phyloP scores from a whole-genome alignment of 352 stramenopile species.

The Phytophthora sp. region DNA sequence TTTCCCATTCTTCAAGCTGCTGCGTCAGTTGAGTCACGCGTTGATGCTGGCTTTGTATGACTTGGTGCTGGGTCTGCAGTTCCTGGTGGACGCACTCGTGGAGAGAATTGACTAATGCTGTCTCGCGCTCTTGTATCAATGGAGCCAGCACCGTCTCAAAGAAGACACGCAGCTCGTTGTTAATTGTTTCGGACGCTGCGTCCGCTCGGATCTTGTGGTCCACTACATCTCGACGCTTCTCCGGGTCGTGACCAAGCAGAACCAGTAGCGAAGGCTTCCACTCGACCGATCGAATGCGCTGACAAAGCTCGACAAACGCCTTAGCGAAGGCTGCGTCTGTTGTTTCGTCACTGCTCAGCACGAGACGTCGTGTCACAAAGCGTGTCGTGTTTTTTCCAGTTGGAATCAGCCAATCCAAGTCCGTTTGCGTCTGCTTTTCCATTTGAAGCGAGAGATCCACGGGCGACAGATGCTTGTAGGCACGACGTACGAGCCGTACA shows the following conservation, averaged over 20 bases:
- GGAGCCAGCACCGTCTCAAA: slow-evolving; percentile 49
- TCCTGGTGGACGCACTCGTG: slow-evolving; percentile 61
- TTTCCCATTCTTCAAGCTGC: slow-evolving; percentile 42
- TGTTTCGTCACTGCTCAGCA: slow-evolving; percentile 20
- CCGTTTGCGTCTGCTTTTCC: slow-evolving; percentile 28
- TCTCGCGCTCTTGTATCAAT: slow-evolving; percentile 64
- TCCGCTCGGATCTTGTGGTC: slow-evolving; percentile 32
- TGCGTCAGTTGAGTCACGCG: slow-evolving; percentile 24
- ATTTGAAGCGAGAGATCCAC: not conserved
- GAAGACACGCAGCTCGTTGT: slow-evolving; percentile 46
- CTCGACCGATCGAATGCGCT: slow-evolving; percentile 15
- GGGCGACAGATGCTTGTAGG: slow-evolving; percentile 9
- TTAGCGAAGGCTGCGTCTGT: slow-evolving; percentile 14
- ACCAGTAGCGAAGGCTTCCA: slow-evolving; percentile 27
- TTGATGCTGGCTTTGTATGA: slow-evolving; percentile 24
- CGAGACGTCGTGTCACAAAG: slow-evolving; percentile 30
- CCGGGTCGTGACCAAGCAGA: slow-evolving; percentile 23
- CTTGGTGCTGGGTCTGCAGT: slow-evolving; percentile 32
- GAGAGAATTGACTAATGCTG: slow-evolving; percentile 59
- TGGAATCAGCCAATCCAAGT: not conserved
- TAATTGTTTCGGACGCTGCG: slow-evolving; percentile 26
- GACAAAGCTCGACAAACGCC: slow-evolving; percentile 25
- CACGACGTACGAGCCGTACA: slow-evolving; percentile 3
- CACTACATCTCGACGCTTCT: slow-evolving; percentile 27
- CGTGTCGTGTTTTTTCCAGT: slow-evolving; percentile 1